Base-by-base conservation (phyloP, 2,329 filamentous ascomycete species). In the Claviceps capensis region DNA sequence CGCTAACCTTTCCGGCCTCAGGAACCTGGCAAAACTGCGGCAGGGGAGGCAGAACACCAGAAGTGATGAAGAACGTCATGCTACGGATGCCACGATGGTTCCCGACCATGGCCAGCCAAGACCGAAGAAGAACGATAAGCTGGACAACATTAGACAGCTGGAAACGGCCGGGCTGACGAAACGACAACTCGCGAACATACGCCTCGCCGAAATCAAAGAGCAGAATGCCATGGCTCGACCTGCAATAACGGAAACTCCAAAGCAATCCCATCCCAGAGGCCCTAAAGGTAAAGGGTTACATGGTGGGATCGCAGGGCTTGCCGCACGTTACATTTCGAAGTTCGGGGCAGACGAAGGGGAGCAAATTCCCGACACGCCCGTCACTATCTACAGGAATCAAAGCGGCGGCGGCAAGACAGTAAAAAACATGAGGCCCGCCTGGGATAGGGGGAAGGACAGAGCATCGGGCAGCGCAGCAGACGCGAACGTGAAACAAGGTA, bases 201-300 rank as follows among this genome's bases (percentile, higher is more conserved):
- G 70, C 36, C 63, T 81, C 2, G 75, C 74, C 37, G 76, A 78
- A 60, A 78, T 78, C 51, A 68, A 72, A 41, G 72, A 76, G 51
- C 67, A 64, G 52, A 77, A 79, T 58, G 69, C 71, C 38, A 65
- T 68, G 55, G 69, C 70, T 7, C 64, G 68, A 48, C 71, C 71
- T 9, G 61, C 68, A 6, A 74, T 72, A 1, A 71, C 73, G 14
- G 71, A 67, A 42, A 61, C 73, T 47, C 52, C 59, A 13, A 61
- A 59, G 46, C 63, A 8, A 63, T 57, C 9, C 13, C 19, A 22
- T 11, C 41, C 17, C 30, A 34, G 30, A 23, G 14, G 42, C 57
- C 62, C 3, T 13, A 22, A 22, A 9, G 65, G 59, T 7, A 13
- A 9, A 52, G 62, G 51, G 11, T 53, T 53, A 4, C 47, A 8